Conservation (phyloP, 1,284 basidiomycete species). For the Cutaneotrichosporon dermatis region DNA sequence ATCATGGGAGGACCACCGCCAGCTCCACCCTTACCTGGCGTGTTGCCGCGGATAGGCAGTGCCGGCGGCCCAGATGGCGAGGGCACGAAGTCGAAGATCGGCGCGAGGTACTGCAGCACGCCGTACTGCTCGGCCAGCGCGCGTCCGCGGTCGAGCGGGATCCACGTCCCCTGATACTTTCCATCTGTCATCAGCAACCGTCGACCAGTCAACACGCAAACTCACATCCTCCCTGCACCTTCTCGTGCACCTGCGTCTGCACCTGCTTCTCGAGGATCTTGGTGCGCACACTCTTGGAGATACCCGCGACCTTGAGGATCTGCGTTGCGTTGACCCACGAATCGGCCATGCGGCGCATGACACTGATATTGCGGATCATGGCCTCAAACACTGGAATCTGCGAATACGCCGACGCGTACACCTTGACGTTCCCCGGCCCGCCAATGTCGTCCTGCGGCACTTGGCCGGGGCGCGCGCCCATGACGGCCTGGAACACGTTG, state of each 20-base stretch:
- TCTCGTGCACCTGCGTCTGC: constrained; percentile 91
- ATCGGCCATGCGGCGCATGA: constrained; percentile 92
- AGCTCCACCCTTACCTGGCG: constrained; percentile 14
- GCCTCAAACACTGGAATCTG: constrained; percentile 73
- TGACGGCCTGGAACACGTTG: constrained; percentile 42
- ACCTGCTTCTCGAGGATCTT: constrained; percentile 99
- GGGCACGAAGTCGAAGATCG: constrained; percentile 87
- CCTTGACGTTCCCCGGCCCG: constrained; percentile 31
- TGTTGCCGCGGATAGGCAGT: constrained; percentile 36
- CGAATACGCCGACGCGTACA: constrained; percentile 48
- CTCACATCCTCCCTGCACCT: constrained; percentile 89
- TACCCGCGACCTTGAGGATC: constrained; percentile 96
- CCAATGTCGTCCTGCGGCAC: constrained; percentile 28
- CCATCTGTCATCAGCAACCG: constrained; percentile 56
- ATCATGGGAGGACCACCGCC: constrained; percentile 1
- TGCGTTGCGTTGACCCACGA: constrained; percentile 89
- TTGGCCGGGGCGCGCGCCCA: constrained; percentile 41
- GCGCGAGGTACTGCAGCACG: constrained; percentile 73
- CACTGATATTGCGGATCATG: constrained; percentile 95
- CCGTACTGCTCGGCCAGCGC: constrained; percentile 87
- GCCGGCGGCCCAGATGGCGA: constrained; percentile 46
- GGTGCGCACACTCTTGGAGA: constrained; percentile 92
- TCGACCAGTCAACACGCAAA: constrained; percentile 3
- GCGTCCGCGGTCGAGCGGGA: constrained; percentile 82
- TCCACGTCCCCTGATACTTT: constrained; percentile 99